Evolutionary conservation across 2,329 filamentous ascomycete species (phyloP).

Genomic region (Bipolaris sorokiniana): DNA sequence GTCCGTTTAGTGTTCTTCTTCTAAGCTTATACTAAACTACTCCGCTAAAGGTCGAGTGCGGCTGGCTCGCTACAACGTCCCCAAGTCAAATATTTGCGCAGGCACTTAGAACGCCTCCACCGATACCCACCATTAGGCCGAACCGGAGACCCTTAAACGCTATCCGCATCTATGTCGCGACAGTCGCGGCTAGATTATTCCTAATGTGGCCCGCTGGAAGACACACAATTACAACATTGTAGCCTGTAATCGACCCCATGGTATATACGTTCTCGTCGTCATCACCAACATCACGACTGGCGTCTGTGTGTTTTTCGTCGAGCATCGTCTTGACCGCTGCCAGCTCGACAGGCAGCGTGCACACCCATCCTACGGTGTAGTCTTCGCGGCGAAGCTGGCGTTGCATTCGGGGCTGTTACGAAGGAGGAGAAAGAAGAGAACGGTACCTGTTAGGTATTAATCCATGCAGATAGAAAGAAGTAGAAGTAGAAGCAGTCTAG

Average conservation of each 20-base stretch:
- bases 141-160: too few relatives aligned
- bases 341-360: constrained; percentile 21
- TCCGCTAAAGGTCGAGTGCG: too few relatives aligned
- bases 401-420: constrained; percentile 1
- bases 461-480: not conserved
- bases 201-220: not conserved
- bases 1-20: too few relatives aligned
- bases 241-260: constrained; percentile 34
- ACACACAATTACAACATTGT: not conserved
- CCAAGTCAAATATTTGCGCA: too few relatives aligned
- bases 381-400: constrained; percentile 17
- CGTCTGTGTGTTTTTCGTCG: constrained; percentile 21
- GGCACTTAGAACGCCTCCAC: too few relatives aligned
- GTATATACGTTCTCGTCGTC: constrained; percentile 29
- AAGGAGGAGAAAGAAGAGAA: not conserved
- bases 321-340: constrained; percentile 18
- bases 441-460: not conserved
- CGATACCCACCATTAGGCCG: too few relatives aligned
- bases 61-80: too few relatives aligned
- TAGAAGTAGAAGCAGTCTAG: not conserved
- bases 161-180: too few relatives aligned
- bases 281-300: constrained; percentile 34
- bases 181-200: too few relatives aligned
- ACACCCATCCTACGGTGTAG: constrained; percentile 26
- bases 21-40: too few relatives aligned